Evolutionary conservation across 1,284 basidiomycete genomes (phyloP), one percentile per base, ranked within the genome.

Genomic region (Psilocybe mexicana): DNA sequence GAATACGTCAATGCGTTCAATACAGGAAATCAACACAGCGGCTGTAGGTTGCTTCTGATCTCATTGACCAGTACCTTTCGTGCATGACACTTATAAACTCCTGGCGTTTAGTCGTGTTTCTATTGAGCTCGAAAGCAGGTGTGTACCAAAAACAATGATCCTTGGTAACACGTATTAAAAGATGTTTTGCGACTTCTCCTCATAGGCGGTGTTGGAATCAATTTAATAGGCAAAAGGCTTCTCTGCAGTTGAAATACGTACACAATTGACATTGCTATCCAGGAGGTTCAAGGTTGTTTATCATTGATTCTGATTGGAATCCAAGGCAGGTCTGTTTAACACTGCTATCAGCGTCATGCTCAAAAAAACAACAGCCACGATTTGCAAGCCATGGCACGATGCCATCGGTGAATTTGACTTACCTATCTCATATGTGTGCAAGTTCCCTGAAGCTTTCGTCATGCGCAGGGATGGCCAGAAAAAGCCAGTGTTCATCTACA

Each of bases 281-380:
- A 80, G 92, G 94, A 30, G 94, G 89, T 8, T 96, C 93, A 8
- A 80, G 95, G 43, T 74, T 98, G 43, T 89, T 93, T 56, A 77
- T 92, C 44, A 78, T 93, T 43, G 96, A 99, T 72, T 94, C 92
- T 50, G 96, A 99, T 70, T 99, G 97, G 94, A 96, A 96, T 72
- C 94, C 94, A 45, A 92, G 90, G 92, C 89, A 52, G 54, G 73
- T 36, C 7, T 10, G 6, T n/a, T 6, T 14, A 38, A 38, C 5
- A 38, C 7, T 25, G 42, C n/a, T 40, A n/a, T 28, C 6, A 7
- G 30, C 5, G 10, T n/a, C 26, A 12, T 55, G 24, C 5, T 33
- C 43, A 54, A 28, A 10, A 14, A 23, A 36, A 43, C 28, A 8
- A 49, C 50, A 92, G 90, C 64, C 91, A 92, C 65, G 96, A 99